Conservation (phyloP, 2,329 filamentous ascomycete genomes). For the Phialophora verrucosa region DNA sequence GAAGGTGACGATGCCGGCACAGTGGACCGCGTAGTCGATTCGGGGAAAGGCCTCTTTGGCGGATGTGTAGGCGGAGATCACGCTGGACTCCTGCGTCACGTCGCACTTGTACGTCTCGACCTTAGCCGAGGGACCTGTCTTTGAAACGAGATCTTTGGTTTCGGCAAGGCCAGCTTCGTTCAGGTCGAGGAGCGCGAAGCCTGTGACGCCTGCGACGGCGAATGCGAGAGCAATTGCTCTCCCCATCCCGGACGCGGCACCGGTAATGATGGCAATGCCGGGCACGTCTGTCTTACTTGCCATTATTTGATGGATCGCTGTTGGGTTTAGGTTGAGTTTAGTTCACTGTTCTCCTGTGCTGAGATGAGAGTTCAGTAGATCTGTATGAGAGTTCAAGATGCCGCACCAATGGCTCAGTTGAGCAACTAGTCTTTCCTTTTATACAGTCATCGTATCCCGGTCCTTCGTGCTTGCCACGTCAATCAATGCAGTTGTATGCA, state of each 20-base stretch:
- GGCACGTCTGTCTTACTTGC: conserved; percentile 24
- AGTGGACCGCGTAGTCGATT: conserved; percentile 63
- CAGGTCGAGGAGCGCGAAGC: conserved; percentile 25
- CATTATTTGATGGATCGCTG: conserved; percentile 7
- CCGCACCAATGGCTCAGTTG: background rate
- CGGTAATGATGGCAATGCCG: conserved; percentile 26
- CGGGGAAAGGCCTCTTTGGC: conserved; percentile 49
- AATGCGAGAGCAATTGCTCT: conserved; percentile 82
- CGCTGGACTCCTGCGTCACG: conserved; percentile 56
- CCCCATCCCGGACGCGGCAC: conserved; percentile 74
- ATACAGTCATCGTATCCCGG: background rate
- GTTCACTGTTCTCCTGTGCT: background rate
- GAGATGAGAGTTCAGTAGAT: conserved; percentile 2
- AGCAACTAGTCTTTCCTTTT: background rate
- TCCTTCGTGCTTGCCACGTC: conserved; percentile 1
- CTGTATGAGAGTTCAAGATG: background rate
- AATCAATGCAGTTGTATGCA: background rate
- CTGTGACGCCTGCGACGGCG: conserved; percentile 70
- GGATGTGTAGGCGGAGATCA: conserved; percentile 47
- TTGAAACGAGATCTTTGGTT: conserved; percentile 37
- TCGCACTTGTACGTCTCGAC: conserved; percentile 48
- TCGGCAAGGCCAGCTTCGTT: conserved; percentile 22
- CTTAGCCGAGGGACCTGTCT: conserved; percentile 42
- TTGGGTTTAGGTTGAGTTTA: background rate
- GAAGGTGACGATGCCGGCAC: conserved; percentile 56